These are phyloP conservation scores for Blastobotrys parvus DNA, from an alignment of 805 yeast genomes.

Conservation along the genomic window DNA sequence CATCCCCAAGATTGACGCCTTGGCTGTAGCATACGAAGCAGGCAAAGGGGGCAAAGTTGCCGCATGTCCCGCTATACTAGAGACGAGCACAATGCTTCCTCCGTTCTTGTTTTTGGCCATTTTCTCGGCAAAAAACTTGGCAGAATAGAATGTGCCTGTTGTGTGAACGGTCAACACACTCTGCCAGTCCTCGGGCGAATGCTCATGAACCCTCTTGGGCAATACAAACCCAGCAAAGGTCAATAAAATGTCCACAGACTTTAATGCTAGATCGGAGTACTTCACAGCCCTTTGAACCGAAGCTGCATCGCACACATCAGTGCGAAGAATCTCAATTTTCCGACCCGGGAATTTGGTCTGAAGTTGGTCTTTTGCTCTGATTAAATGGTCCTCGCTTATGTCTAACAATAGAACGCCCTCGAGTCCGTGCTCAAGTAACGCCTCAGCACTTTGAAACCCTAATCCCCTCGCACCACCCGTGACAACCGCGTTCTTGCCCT, in stretches of 20 bases:
- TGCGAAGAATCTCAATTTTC: no score
- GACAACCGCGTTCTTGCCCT: slow-evolving; percentile 6
- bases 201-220: slow-evolving; percentile 22
- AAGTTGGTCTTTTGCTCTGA: no score
- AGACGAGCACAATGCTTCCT: slow-evolving; percentile 5
- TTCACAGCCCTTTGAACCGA: no score
- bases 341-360: no score
- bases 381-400: no score
- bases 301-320: no score
- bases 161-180: slow-evolving; percentile 3
- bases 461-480: slow-evolving; percentile 10
- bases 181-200: slow-evolving; percentile 3
- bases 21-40: slow-evolving; percentile 4
- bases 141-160: slow-evolving; percentile 2
- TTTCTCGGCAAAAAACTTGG: slow-evolving; percentile 5
- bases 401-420: slow-evolving; percentile 1
- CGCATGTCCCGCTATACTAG: slow-evolving; percentile 6
- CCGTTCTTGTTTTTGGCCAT: slow-evolving; percentile 6
- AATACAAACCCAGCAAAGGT: slow-evolving; percentile 32
- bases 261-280: no score
- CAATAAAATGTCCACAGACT: slow-evolving; percentile 45
- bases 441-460: slow-evolving; percentile 7
- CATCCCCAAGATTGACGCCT: slow-evolving; percentile 2
- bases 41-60: slow-evolving; percentile 1
- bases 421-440: slow-evolving; percentile 7